Evolutionary conservation across 2,329 filamentous ascomycete genomes (phyloP), one percentile per base, ranked within the genome.

Genomic region (Trichoderma simmonsii): DNA sequence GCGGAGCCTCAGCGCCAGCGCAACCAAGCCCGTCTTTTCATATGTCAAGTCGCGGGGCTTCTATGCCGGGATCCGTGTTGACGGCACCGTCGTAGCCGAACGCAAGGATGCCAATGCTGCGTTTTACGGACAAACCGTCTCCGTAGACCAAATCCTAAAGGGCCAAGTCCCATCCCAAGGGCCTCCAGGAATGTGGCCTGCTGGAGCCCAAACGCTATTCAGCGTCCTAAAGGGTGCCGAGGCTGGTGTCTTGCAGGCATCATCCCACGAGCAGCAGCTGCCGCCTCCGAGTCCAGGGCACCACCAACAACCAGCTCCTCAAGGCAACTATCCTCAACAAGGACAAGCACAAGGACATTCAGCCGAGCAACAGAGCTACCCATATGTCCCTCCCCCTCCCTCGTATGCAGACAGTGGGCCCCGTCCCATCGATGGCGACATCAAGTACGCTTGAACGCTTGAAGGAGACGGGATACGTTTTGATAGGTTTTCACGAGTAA

Each of bases 31-130:
- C 3, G 85, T 86, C n/a, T 87, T 86, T 71, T 85, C 84, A 3
- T 97, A 97, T 80, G 89, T 97, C 82, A 97, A 97, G 83, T 95
- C 92, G 62, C 89, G 94, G 67, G 95, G 95, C 5, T 90, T 97
- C 76, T 97, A 97, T 78, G 94, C 93, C 1, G 94, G 94, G 34
- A 88, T 97, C 1, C 92, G 95, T 77, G 87, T 97, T 39, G 94
- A 97, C 77, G 95, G 95, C 30, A 97, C 94, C 0, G 88, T 97
- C 12, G 87, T 97, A 63, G 92, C 95, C 30, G 93, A 97, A 81
- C 89, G 94, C 65, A 91, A 89, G n/a, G 93, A 95, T 72, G 95
- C 95, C 78, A 98, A 98, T 77, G 91, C 93, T 67, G 88, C 89
- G 6, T 97, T 97, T 78, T 97, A 97, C 80, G 91, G 92, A 26